phyloP scores from a whole-genome alignment of 1,284 basidiomycete genomes.

The Flammula alnicola region DNA sequence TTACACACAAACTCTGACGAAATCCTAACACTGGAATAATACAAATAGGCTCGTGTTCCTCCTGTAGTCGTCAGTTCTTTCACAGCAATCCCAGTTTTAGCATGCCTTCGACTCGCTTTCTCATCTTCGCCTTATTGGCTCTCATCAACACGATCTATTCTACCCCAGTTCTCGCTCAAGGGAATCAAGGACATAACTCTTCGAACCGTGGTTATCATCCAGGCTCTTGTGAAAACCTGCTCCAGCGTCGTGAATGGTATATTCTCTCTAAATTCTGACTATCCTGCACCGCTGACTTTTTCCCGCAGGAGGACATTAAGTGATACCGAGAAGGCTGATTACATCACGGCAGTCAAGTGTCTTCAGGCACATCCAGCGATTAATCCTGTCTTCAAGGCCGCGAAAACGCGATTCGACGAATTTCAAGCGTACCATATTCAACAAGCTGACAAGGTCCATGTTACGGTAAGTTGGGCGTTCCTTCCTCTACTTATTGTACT shows the following conservation, averaged over 20 bases:
- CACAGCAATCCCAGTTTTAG: too few relatives aligned
- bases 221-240: slow-evolving; percentile 3
- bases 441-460: slow-evolving; percentile 30
- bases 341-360: slow-evolving; percentile 37
- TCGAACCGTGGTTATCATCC: too few relatives aligned
- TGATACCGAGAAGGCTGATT: slow-evolving; percentile 29
- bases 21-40: too few relatives aligned
- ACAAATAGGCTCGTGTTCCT: too few relatives aligned
- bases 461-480: slow-evolving; percentile 25
- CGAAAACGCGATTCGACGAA: slow-evolving; percentile 36
- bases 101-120: too few relatives aligned
- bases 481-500: too few relatives aligned
- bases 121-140: too few relatives aligned
- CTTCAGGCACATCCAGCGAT: slow-evolving; percentile 28
- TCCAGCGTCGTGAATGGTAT: slow-evolving; percentile 7
- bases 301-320: slow-evolving; percentile 27
- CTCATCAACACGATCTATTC: too few relatives aligned
- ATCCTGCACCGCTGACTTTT: background rate
- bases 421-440: slow-evolving; percentile 34
- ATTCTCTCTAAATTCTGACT: background rate
- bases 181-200: too few relatives aligned
- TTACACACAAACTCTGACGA: too few relatives aligned
- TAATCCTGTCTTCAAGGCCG: slow-evolving; percentile 17
- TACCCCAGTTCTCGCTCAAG: too few relatives aligned
- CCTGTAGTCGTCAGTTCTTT: too few relatives aligned